These are phyloP conservation scores for Pseudoperonospora humuli DNA, from an alignment of 352 stramenopile genomes.

Conservation along the genomic window DNA sequence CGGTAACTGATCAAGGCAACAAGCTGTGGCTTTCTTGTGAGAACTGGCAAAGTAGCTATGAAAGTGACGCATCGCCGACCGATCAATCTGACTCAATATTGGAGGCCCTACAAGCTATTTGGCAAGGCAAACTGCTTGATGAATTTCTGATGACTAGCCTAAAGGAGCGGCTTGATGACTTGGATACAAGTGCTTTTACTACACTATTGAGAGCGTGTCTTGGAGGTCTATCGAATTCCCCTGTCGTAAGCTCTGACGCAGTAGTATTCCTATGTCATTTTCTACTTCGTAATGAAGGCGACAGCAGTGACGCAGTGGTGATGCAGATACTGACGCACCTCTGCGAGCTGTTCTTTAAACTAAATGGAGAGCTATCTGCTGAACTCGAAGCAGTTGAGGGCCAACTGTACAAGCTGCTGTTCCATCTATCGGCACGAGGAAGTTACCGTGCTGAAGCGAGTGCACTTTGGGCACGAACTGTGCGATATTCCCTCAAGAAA, in stretches of 20 bases:
- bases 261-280: constrained; percentile 72
- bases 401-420: constrained; percentile 47
- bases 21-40: constrained; percentile 49
- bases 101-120: constrained; percentile 40
- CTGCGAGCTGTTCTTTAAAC: constrained; percentile 45
- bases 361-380: constrained; percentile 28
- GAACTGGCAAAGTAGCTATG: constrained; percentile 37
- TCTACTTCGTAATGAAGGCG: constrained; percentile 31
- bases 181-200: constrained; percentile 42
- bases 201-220: constrained; percentile 47
- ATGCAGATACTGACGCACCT: constrained; percentile 58
- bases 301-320: constrained; percentile 35
- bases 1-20: constrained; percentile 27
- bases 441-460: constrained; percentile 42
- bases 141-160: constrained; percentile 77
- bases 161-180: constrained; percentile 61
- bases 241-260: constrained; percentile 57
- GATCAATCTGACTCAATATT: constrained; percentile 15
- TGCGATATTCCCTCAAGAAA: constrained; percentile 26
- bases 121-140: constrained; percentile 67
- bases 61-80: not conserved
- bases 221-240: constrained; percentile 29
- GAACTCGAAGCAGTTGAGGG: constrained; percentile 51
- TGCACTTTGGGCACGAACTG: constrained; percentile 39
- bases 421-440: constrained; percentile 48